Evolutionary conservation across 805 yeast species (phyloP).

Genomic region (Ogataea neopini): DNA sequence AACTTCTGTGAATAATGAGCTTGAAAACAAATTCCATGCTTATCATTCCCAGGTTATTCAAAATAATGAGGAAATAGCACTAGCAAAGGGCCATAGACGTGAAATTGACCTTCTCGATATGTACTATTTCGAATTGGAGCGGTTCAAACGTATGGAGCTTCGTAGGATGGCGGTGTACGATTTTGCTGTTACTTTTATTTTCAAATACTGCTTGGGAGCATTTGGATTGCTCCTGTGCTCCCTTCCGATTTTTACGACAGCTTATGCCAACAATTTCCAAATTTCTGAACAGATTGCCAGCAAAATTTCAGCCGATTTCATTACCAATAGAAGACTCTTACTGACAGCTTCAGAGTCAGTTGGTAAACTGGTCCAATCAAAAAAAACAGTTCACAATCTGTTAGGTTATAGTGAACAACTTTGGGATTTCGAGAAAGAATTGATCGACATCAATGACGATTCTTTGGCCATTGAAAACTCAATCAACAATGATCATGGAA

Average conservation of each 20-base stretch:
- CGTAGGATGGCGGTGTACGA: conserved; percentile 76
- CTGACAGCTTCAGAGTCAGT: conserved; percentile 84
- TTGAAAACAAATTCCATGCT: conserved; percentile 83
- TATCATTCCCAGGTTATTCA: conserved; percentile 79
- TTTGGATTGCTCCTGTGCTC: conserved; percentile 87
- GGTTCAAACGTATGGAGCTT: conserved; percentile 73
- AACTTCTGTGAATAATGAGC: conserved; percentile 69
- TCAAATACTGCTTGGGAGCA: conserved; percentile 95
- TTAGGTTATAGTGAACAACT: conserved; percentile 81
- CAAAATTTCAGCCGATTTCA: conserved; percentile 72
- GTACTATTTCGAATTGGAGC: conserved; percentile 77
- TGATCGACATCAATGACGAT: conserved; percentile 48
- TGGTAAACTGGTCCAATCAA: conserved; percentile 82
- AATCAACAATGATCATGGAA: conserved; percentile 14
- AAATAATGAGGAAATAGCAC: conserved; percentile 84
- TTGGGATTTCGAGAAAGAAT: conserved; percentile 63
- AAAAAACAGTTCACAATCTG: conserved; percentile 80
- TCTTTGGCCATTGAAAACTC: conserved; percentile 24
- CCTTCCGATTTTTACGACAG: conserved; percentile 69
- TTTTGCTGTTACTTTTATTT: conserved; percentile 82
- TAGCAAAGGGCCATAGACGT: conserved; percentile 75
- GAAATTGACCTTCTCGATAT: conserved; percentile 78
- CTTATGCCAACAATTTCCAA: conserved; percentile 39
- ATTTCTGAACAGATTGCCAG: conserved; percentile 40
- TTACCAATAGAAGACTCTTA: conserved; percentile 82